Percentiles rank a stretch among this genome's conserved stretches.
Conservation (phyloP, 202 grass and related monocot species). For the Zizania palustris region DNA sequence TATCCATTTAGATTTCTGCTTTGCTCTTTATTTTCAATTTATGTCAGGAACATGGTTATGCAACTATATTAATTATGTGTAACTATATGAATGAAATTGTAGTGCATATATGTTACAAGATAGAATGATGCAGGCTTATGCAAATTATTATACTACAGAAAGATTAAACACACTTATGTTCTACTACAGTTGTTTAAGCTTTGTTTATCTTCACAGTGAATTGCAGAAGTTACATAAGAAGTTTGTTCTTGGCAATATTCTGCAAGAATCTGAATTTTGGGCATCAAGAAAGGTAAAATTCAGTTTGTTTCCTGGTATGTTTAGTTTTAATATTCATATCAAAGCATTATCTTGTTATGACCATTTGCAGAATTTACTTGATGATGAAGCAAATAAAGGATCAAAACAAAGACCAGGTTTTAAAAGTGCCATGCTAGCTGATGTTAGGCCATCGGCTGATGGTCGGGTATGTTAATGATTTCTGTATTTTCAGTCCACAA, state of each 20-base stretch:
- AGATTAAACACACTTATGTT: constrained; percentile 6
- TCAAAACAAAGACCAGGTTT: constrained; percentile 85
- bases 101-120: too few relatives aligned
- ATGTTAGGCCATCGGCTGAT: constrained; percentile 89
- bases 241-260: constrained; percentile 80
- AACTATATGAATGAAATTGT: too few relatives aligned
- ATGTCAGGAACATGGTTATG: too few relatives aligned
- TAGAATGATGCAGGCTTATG: background rate
- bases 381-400: constrained; percentile 60
- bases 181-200: constrained; percentile 21
- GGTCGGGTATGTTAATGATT: constrained; percentile 67
- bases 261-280: constrained; percentile 97
- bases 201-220: constrained; percentile 57
- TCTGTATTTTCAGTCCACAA: background rate
- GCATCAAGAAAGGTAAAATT: constrained; percentile 82
- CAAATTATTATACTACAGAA: background rate
- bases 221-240: constrained; percentile 94
- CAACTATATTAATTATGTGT: background rate
- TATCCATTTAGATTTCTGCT: too few relatives aligned
- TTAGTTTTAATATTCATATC: background rate
- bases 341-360: constrained; percentile 35
- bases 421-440: constrained; percentile 88
- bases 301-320: constrained; percentile 31
- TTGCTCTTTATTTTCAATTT: too few relatives aligned
- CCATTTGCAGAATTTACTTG: constrained; percentile 79